These are phyloP conservation scores for Penicillium alfredii DNA, from an alignment of 495 filamentous ascomycete genomes.

Conservation along the genomic window DNA sequence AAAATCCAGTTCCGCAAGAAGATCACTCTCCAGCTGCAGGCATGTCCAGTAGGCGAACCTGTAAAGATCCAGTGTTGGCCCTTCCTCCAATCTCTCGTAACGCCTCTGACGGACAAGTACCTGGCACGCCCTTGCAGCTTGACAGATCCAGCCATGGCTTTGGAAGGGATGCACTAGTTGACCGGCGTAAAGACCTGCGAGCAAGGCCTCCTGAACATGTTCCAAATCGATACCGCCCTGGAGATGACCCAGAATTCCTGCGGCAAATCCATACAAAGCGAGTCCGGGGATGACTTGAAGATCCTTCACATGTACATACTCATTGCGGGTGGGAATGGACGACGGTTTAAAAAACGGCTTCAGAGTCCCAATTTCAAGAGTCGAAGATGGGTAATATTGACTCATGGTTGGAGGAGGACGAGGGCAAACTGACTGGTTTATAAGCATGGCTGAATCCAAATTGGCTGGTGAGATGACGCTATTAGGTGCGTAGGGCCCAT, in stretches of 20 bases:
- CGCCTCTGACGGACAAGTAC: conserved; percentile 65
- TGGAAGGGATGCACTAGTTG: conserved; percentile 84
- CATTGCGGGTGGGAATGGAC: conserved; percentile 5
- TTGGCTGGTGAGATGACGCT: conserved; percentile 25
- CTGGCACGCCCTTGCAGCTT: conserved; percentile 69
- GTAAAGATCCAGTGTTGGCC: conserved; percentile 44
- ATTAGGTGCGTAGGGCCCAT: conserved; percentile 11
- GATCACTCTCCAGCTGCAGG: conserved; percentile 91
- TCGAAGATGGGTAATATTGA: conserved; percentile 20
- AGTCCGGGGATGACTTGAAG: conserved; percentile 85
- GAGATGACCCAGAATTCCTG: conserved; percentile 77
- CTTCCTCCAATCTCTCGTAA: conserved; percentile 28
- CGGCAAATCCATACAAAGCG: conserved; percentile 80
- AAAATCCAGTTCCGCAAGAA: conserved; percentile 81
- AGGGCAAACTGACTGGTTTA: conserved; percentile 19
- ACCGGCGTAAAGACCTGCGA: conserved; percentile 83
- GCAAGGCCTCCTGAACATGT: conserved; percentile 77
- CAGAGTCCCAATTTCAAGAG: no score
- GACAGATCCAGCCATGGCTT: conserved; percentile 81
- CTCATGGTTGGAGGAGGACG: conserved; percentile 10
- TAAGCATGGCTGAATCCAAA: conserved; percentile 18
- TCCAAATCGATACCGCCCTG: conserved; percentile 69
- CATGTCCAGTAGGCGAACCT: conserved; percentile 90
- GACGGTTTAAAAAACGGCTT: no score
- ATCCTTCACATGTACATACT: conserved; percentile 47